These are phyloP conservation scores for Skeletonema costatum DNA, from an alignment of 108 stramenopile species.

Conservation along the genomic window DNA sequence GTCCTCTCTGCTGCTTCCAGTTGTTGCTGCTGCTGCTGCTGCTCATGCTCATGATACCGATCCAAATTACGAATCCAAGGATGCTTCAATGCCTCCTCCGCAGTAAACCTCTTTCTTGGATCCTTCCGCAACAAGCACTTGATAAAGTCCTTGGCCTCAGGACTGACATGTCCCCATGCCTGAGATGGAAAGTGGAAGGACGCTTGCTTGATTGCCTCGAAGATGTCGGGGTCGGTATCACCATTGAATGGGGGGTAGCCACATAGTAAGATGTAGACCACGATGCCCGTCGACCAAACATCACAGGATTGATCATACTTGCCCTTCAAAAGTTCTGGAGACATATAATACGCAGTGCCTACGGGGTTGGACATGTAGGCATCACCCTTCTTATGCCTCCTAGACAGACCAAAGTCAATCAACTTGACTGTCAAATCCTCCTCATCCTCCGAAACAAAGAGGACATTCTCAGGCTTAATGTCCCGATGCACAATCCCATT, in stretches of 20 bases:
- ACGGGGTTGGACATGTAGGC: conserved; percentile 34
- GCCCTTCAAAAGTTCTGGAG: conserved; percentile 60
- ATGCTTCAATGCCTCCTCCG: conserved; percentile 55
- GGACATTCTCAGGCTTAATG: conserved; percentile 76
- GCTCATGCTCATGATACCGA: not conserved
- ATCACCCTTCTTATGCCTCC: not conserved
- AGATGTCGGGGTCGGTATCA: conserved; percentile 5
- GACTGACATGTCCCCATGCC: conserved; percentile 11
- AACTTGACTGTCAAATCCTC: conserved; percentile 58
- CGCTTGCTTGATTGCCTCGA: conserved; percentile 3
- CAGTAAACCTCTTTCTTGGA: conserved; percentile 33
- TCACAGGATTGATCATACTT: conserved; percentile 53
- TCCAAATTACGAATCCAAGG: conserved; percentile 37
- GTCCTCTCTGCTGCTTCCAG: not conserved
- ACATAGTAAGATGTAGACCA: conserved; percentile 70
- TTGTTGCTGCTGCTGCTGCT: too few species aligned
- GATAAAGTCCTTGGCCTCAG: conserved; percentile 54
- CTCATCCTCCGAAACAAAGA: conserved; percentile 38
- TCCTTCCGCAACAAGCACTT: conserved; percentile 43
- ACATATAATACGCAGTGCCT: conserved; percentile 66
- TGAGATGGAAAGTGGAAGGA: conserved; percentile 2
- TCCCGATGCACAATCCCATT: conserved; percentile 70
- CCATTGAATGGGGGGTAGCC: conserved; percentile 69
- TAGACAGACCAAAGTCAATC: conserved; percentile 77
- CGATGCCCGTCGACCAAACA: conserved; percentile 79